phyloP scores from a whole-genome alignment of 352 stramenopile genomes.

The Achlya hypogyna region DNA sequence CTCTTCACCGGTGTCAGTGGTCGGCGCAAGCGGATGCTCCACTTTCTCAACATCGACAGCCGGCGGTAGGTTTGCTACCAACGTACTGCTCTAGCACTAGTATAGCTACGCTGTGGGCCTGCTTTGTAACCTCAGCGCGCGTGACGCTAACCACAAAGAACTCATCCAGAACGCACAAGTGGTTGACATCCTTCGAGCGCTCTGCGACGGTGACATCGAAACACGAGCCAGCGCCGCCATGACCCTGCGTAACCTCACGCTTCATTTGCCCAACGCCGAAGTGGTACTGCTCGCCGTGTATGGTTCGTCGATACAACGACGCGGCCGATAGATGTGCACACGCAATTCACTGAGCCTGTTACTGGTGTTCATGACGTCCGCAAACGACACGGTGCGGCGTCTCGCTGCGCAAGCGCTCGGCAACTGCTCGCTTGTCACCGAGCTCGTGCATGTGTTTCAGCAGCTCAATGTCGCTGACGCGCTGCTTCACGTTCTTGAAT shows the following conservation, averaged over 20 bases:
- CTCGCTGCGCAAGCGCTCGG: slow-evolving; percentile 57
- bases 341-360: slow-evolving; percentile 54
- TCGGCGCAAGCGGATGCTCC: slow-evolving; percentile 21
- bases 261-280: slow-evolving; percentile 60
- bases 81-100: background rate
- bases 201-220: slow-evolving; percentile 59
- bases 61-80: slow-evolving; percentile 10
- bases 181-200: slow-evolving; percentile 54
- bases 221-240: slow-evolving; percentile 59
- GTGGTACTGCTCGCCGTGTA: slow-evolving; percentile 25
- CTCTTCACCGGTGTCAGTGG: slow-evolving; percentile 39
- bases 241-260: slow-evolving; percentile 65
- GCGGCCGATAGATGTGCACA: slow-evolving; percentile 33
- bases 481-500: slow-evolving; percentile 43
- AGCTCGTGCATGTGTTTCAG: slow-evolving; percentile 62
- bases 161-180: slow-evolving; percentile 61
- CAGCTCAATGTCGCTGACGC: slow-evolving; percentile 49
- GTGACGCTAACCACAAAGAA: slow-evolving; percentile 71
- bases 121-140: slow-evolving; percentile 65
- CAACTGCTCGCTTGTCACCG: slow-evolving; percentile 67
- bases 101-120: slow-evolving; percentile 47
- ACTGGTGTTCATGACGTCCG: slow-evolving; percentile 41
- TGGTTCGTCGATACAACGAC: background rate
- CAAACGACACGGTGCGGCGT: slow-evolving; percentile 44
- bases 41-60: slow-evolving; percentile 14